Evolutionary conservation across 129 eudicot species (phyloP).

Genomic region (Flaveria sonorensis): DNA sequence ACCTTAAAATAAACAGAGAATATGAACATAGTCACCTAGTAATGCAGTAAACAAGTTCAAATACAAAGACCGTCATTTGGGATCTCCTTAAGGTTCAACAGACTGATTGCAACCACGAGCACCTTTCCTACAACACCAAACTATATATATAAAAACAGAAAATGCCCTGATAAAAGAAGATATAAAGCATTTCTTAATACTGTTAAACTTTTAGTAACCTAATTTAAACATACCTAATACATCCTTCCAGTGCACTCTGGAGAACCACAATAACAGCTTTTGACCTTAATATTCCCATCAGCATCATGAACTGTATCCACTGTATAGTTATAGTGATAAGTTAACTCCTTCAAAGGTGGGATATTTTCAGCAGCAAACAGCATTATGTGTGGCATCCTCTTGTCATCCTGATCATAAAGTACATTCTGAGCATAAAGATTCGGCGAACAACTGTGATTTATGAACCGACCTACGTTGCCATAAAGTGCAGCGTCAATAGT

Average conservation of each 20-base stretch:
- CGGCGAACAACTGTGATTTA: conserved; percentile 92
- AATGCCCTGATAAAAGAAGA: not conserved
- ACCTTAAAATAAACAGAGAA: not conserved
- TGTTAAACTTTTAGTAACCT: too few species aligned
- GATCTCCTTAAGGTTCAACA: conserved; percentile 8
- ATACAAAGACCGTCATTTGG: not conserved
- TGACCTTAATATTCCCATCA: conserved; percentile 69
- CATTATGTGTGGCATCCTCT: conserved; percentile 88
- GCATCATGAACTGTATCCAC: conserved; percentile 66
- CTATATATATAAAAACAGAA: not conserved
- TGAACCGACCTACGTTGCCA: conserved; percentile 85
- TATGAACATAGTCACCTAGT: conserved; percentile 15
- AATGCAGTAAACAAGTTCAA: not conserved
- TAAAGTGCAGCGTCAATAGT: conserved; percentile 71
- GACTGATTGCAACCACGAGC: not conserved
- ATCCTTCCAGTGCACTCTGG: conserved; percentile 78
- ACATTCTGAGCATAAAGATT: conserved; percentile 94
- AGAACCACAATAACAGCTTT: conserved; percentile 87
- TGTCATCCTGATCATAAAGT: conserved; percentile 73
- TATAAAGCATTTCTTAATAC: not conserved
- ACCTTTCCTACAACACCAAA: not conserved
- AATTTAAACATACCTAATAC: conserved; percentile 48
- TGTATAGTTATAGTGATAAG: conserved; percentile 80
- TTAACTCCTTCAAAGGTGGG: conserved; percentile 81
- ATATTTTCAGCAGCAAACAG: conserved; percentile 91